These are phyloP conservation scores for Pythium aristosporum DNA, from an alignment of 352 stramenopile species.

Conservation along the genomic window DNA sequence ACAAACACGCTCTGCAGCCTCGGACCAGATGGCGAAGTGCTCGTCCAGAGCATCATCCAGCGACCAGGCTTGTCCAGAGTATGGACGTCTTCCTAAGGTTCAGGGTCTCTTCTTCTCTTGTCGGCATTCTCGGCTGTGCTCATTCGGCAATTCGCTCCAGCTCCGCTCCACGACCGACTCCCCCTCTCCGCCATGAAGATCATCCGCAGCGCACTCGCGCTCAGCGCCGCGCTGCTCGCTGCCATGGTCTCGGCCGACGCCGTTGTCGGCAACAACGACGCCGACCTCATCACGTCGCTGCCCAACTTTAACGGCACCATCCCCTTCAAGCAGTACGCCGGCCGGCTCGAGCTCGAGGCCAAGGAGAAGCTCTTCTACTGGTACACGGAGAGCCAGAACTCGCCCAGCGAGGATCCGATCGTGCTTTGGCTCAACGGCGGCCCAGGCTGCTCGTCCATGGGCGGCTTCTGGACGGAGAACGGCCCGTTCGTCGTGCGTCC, in stretches of 20 bases:
- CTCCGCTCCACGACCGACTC: not conserved
- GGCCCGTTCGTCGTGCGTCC: constrained; percentile 67
- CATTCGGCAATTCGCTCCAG: constrained; percentile 16
- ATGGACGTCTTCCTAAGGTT: not conserved
- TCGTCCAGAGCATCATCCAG: not conserved
- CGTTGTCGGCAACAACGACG: constrained; percentile 34
- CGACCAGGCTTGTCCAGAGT: not conserved
- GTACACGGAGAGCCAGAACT: constrained; percentile 69
- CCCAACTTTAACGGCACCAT: constrained; percentile 42
- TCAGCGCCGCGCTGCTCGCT: constrained; percentile 27
- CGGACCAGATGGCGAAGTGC: not conserved
- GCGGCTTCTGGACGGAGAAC: constrained; percentile 72
- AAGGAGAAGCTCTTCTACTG: constrained; percentile 81
- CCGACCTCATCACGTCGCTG: constrained; percentile 49
- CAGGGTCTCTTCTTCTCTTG: not conserved
- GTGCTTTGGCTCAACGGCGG: constrained; percentile 84
- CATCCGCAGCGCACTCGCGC: constrained; percentile 32
- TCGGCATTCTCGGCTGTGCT: not conserved
- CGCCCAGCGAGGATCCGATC: constrained; percentile 59
- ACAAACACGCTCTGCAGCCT: not conserved
- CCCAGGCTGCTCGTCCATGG: constrained; percentile 72
- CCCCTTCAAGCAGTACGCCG: constrained; percentile 72
- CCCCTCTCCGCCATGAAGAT: constrained; percentile 33
- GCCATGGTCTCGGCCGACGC: constrained; percentile 10
- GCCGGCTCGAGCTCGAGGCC: constrained; percentile 48